Base-by-base conservation (phyloP, 305 asterid species). In the Striga hermonthica region DNA sequence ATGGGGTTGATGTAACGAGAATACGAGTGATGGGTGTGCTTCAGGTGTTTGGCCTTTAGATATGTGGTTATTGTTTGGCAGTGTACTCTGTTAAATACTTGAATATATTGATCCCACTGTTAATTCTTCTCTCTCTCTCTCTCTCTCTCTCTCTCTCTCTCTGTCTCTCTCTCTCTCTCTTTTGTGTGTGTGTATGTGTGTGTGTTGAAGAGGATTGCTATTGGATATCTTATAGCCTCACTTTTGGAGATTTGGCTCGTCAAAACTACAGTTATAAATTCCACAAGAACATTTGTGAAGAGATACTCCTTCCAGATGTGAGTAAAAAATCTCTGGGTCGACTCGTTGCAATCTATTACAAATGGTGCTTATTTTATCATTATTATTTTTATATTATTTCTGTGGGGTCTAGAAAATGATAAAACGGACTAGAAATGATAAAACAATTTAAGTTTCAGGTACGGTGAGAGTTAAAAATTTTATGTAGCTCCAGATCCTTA, bases 1-100 rank as follows among this genome's bases (percentile, higher is more conserved):
- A 88, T 70, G 97, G 97, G 71, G 76, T 88, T 66, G 95, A 88
- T 76, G 56, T 91, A 66, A 81, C 64, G 53, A 88, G 77, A 72
- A 74, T 91, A 65, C 80, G 96, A 67, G 70, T 81, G 76, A 84
- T 86, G 92, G 96, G 97, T 35, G 89, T 91, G 76, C 83, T 88
- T 41, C 96, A 91, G 96, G 97, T 91, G 82, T 60, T 64, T 48
- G 69, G 45, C 54, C 72, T 69, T 50, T 65, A 44, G 47, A 47
- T 63, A 45, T 59, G 48, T 60, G 66, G 16, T 59, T 50, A 16
- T 73, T 52, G 49, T 47, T 69, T 22, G 31, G 12, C 66, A 16
- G 5, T 64, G 39, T 44, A 64, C 39, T 34, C 44, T 60, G 31
- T 59, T 49, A 41, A 35, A 43, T 28, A 56, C 3, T 53, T 53